Conservation (phyloP, 805 yeast genomes). For the Lipomyces starkeyi region DNA sequence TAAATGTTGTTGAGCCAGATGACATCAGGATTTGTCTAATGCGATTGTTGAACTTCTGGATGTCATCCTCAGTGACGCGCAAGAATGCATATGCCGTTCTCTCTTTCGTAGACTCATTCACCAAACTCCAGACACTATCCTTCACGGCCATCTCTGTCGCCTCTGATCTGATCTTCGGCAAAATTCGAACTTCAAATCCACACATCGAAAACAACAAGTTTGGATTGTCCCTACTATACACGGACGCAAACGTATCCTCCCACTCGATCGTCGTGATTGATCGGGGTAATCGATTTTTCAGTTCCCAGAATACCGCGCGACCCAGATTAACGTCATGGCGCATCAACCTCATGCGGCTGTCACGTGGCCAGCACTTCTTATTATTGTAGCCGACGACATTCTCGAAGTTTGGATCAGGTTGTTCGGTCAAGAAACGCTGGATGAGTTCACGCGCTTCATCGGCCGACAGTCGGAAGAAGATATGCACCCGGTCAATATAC, state of each 20-base stretch:
- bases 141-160: slow-evolving; percentile 55
- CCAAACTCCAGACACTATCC: slow-evolving; percentile 93
- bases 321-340: slow-evolving; percentile 92
- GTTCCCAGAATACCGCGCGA: slow-evolving; percentile 90
- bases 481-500: slow-evolving; percentile 79
- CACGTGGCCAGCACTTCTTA: slow-evolving; percentile 93
- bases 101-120: slow-evolving; percentile 73
- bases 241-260: slow-evolving; percentile 83
- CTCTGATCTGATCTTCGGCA: slow-evolving; percentile 73
- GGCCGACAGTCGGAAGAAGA: slow-evolving; percentile 74
- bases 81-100: slow-evolving; percentile 87
- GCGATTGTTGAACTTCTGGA: slow-evolving; percentile 78
- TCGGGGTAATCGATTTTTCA: slow-evolving; percentile 76
- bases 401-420: slow-evolving; percentile 92
- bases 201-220: slow-evolving; percentile 87
- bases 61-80: slow-evolving; percentile 80
- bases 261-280: slow-evolving; percentile 76
- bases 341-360: slow-evolving; percentile 86
- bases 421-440: slow-evolving; percentile 76
- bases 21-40: slow-evolving; percentile 92
- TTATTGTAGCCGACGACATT: slow-evolving; percentile 85
- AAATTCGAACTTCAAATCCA: slow-evolving; percentile 90
- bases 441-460: slow-evolving; percentile 78
- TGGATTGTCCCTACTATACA: slow-evolving; percentile 88
- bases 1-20: slow-evolving; percentile 93